Evolutionary conservation across 2,329 filamentous ascomycete species (phyloP).

Genomic region (Arachnopeziza araneosa): DNA sequence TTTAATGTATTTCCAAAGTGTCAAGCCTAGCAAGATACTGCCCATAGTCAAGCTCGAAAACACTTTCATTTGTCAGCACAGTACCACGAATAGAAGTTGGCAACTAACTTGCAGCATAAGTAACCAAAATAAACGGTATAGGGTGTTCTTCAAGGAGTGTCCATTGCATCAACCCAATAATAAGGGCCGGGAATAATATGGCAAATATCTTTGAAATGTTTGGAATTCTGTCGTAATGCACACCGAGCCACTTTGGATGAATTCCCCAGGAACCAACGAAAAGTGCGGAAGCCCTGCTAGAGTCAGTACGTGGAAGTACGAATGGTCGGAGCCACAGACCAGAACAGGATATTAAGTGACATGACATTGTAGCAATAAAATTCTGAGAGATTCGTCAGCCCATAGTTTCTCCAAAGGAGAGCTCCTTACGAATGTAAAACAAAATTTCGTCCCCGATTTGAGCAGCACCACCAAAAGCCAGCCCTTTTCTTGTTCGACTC

Average conservation of each 20-base stretch:
- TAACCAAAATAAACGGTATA: constrained; percentile 31
- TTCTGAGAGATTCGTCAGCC: constrained; percentile 31
- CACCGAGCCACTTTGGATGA: constrained; percentile 25
- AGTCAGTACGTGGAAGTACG: not conserved
- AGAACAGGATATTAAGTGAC: constrained; percentile 41
- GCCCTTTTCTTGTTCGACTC: constrained; percentile 35
- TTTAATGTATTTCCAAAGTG: constrained; percentile 37
- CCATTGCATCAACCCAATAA: constrained; percentile 32
- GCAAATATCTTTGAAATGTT: constrained; percentile 32
- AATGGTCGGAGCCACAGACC: constrained; percentile 29
- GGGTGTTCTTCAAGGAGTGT: constrained; percentile 26
- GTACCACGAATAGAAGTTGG: not conserved
- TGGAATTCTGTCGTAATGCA: constrained; percentile 23
- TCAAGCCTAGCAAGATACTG: constrained; percentile 34
- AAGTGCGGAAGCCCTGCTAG: constrained; percentile 33
- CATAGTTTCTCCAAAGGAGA: not conserved
- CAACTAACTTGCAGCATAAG: constrained; percentile 35
- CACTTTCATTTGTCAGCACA: constrained; percentile 29
- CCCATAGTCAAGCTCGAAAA: constrained; percentile 35
- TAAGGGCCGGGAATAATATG: constrained; percentile 32
- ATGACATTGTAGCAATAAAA: constrained; percentile 48
- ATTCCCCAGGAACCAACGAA: constrained; percentile 33
- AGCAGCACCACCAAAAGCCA: constrained; percentile 39
- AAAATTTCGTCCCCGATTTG: constrained; percentile 38
- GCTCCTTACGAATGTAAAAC: constrained; percentile 42